Evolutionary conservation across 441 rosid genomes (phyloP), one percentile per base, ranked within the genome.

Genomic region (Theobroma grandiflorum): DNA sequence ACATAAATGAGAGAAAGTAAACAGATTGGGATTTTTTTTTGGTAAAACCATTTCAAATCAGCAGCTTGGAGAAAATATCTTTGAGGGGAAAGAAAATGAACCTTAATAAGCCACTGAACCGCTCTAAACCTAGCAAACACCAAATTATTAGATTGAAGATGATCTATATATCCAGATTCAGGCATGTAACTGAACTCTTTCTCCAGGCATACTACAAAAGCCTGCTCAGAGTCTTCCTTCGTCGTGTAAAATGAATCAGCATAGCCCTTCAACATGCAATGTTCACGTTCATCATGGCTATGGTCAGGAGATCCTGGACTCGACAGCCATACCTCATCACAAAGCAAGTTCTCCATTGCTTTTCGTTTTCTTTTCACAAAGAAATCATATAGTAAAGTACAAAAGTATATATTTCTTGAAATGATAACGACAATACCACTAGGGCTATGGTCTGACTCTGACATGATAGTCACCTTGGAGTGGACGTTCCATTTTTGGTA

Each of bases 271-370:
- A 8, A n/a, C 80, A 53, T 15, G 16, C 50, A 20, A 22, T 14
- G 66, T 37, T 42, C 66, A 64, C 52, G 43, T 57, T 74, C 85
- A 74, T 69, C 83, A 74, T 78, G 72, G 10, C 15, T 38, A 66
- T 47, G 20, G 58, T 72, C 87, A 45, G 84, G 81, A 55, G 84
- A 69, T 49, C 72, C 12, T 43, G 94, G 84, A 80, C 78, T 49
- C 22, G 90, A 84, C 50, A 88, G 89, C 96, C 91, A 92, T 18
- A 75, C 82, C 85, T 95, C 99, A 69, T 95, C 91, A 74, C 98
- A 95, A 67, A 92, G 90, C 87, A 95, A 85, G 47, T 80, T 82
- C 79, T 93, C 96, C 95, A 90, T 91, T 70, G 35, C 66, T 37
- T 57, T 76, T 37, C 15, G 11, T 16, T 61, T 18, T 6, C 50